phyloP scores from a whole-genome alignment of 2,329 filamentous ascomycete genomes.

The Fusarium sp. region DNA sequence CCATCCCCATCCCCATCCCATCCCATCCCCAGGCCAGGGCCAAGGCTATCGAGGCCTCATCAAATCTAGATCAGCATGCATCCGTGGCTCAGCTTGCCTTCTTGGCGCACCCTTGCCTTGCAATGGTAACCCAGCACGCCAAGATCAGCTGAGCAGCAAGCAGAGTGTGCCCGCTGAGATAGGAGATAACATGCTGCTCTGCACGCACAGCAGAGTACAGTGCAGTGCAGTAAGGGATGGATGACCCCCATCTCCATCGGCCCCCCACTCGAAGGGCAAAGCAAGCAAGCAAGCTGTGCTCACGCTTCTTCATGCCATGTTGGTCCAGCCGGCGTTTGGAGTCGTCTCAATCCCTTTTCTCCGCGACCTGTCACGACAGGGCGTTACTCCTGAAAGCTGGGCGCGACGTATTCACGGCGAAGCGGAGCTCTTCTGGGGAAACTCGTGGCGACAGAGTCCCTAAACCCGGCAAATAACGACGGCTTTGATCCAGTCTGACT shows the following conservation, averaged over 20 bases:
- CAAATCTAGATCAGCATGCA: constrained; percentile 8
- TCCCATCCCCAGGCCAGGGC: neutral
- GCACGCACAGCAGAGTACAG: neutral
- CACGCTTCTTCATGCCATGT: neutral
- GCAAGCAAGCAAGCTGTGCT: constrained; percentile 27
- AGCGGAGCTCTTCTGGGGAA: constrained; percentile 7
- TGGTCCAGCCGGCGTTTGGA: neutral
- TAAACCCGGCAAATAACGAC: neutral
- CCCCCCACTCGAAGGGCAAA: constrained; percentile 24
- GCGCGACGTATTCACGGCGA: constrained; percentile 13
- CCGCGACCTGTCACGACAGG: constrained; percentile 12
- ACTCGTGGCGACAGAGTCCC: neutral
- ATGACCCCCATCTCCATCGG: neutral
- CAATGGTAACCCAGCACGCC: constrained; percentile 13
- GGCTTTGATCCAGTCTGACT: constrained; percentile 18
- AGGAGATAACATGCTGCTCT: constrained; percentile 29
- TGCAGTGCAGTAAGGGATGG: neutral
- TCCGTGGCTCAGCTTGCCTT: neutral
- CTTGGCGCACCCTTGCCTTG: constrained; percentile 7
- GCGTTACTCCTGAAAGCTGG: constrained; percentile 8
- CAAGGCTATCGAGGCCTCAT: constrained; percentile 6
- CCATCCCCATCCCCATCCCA: neutral
- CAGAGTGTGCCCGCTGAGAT: constrained; percentile 6
- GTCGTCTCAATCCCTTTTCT: constrained; percentile 8
- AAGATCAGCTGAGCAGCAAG: constrained; percentile 25